Base-by-base conservation (phyloP, 257 asterid genomes). In the Przewalskia tangutica region DNA sequence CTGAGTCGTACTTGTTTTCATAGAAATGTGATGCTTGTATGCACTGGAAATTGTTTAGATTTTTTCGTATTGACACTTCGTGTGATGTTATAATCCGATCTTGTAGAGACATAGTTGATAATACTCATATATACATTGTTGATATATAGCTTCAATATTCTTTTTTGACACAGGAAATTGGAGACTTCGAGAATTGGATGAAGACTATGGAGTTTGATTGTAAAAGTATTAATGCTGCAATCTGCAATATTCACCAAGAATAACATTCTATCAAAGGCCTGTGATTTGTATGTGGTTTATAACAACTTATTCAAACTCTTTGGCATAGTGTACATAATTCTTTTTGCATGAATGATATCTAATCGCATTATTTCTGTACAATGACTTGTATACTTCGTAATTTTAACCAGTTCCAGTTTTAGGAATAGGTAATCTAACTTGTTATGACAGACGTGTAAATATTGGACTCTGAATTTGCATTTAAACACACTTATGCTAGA, bases 151-250 rank as follows among this genome's bases (percentile, higher is more conserved):
- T 60, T 78, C 56, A 58, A 36, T 77, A 54, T 36, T 0, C 7
- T 58, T 68, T 51, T 56, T 55, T 34, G 77, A 9, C 32, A 65
- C 91, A 95, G 98, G 99, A 96, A 89, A 96, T 96, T 66, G 99
- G 98, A 71, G 99, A 93, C 79, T 96, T 94, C 70, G 98, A 96
- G 90, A 96, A 94, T 89, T 96, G 99, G 99, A 96, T 96, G 99
- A 96, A 96, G 97, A 93, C 98, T 1, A 93, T 94, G 97, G 98
- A 96, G 88, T 92, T 96, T 14, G 98, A 96, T 81, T 94, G 97
- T 85, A 92, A 87, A 90, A 93, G 98, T 88, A 86, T 96, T 40
- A 89, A 84, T 86, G 89, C 97, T 83, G 99, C 99, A 59, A 91
- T 96, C 82, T 77, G 88, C 83, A 96, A 94, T 91, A 94, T 96